Percentiles rank a stretch among this genome's conserved stretches.
phyloP scores from a whole-genome alignment of 192 early-diverging fungal genomes.

The Coemansia sp. region DNA sequence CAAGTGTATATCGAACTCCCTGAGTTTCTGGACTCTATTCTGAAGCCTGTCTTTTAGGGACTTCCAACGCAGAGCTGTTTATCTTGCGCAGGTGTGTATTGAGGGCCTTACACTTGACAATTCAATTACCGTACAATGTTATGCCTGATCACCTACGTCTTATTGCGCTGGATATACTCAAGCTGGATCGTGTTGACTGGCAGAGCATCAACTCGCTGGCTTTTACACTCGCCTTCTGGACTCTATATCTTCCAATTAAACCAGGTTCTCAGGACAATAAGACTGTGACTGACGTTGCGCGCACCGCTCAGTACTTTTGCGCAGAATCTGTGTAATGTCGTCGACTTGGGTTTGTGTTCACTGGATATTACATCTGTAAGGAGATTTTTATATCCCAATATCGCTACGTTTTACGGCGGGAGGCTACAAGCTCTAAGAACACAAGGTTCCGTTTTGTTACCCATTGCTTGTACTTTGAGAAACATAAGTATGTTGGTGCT shows the following conservation, averaged over 20 bases:
- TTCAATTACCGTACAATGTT: too few species aligned
- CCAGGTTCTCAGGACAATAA: too few species aligned
- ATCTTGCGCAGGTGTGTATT: too few species aligned
- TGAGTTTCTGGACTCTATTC: not conserved
- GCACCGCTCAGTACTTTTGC: not conserved
- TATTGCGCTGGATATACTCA: not conserved
- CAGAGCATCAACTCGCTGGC: not conserved
- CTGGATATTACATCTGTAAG: not conserved
- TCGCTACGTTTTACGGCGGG: not conserved
- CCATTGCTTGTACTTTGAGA: not conserved
- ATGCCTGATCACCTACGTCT: too few species aligned
- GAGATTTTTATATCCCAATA: not conserved
- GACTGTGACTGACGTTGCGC: not conserved
- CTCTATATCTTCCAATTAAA: too few species aligned
- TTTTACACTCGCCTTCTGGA: too few species aligned
- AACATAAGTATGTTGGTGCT: not conserved
- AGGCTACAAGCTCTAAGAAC: not conserved
- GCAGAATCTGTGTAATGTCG: not conserved
- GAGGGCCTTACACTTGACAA: too few species aligned
- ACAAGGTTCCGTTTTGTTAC: not conserved
- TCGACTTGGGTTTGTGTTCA: not conserved
- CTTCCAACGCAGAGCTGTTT: too few species aligned
- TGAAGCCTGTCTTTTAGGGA: too few species aligned
- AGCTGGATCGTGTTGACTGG: slow-evolving; percentile 2
- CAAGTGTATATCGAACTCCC: not conserved